These are phyloP conservation scores for Fusarium nematophilum DNA, from an alignment of 2,329 filamentous ascomycete species.

Conservation along the genomic window DNA sequence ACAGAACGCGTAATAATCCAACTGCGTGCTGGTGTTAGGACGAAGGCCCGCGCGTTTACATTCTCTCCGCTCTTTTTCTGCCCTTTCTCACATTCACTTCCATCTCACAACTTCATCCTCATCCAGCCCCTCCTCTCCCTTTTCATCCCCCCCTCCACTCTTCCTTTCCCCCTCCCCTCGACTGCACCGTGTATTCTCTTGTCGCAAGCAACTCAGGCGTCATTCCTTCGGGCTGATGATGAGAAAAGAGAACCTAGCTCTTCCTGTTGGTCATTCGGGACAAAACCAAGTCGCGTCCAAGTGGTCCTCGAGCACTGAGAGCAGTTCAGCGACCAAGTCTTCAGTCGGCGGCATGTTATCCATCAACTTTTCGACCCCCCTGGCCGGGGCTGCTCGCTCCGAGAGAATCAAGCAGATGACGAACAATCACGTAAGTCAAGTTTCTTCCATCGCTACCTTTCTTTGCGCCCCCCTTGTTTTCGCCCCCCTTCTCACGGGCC, in stretches of 20 bases:
- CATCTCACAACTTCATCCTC: neutral
- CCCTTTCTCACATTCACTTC: conserved; percentile 19
- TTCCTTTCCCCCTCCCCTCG: neutral
- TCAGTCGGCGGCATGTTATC: conserved; percentile 47
- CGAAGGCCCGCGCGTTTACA: conserved; percentile 5
- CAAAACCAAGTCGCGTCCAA: conserved; percentile 19
- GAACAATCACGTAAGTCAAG: conserved; percentile 52
- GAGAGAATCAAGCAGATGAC: conserved; percentile 54
- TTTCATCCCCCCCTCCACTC: neutral
- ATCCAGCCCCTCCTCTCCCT: no score
- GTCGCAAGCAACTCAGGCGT: neutral
- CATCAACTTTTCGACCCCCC: conserved; percentile 55
- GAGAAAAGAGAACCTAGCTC: conserved; percentile 15
- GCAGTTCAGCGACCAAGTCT: conserved; percentile 22
- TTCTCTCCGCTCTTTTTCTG: conserved; percentile 8
- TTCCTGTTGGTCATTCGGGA: conserved; percentile 16
- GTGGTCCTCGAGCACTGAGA: conserved; percentile 35
- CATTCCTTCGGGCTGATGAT: conserved; percentile 20
- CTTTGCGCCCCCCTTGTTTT: neutral
- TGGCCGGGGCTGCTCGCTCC: conserved; percentile 49
- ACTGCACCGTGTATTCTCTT: neutral
- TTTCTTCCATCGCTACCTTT: neutral
- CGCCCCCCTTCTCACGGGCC: neutral
- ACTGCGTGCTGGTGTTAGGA: conserved; percentile 1
- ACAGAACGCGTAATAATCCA: neutral